Percentiles rank a stretch among this genome's conserved stretches.
Conservation (phyloP, 306 rosid genomes). For the Pterocarpus santalinus region DNA sequence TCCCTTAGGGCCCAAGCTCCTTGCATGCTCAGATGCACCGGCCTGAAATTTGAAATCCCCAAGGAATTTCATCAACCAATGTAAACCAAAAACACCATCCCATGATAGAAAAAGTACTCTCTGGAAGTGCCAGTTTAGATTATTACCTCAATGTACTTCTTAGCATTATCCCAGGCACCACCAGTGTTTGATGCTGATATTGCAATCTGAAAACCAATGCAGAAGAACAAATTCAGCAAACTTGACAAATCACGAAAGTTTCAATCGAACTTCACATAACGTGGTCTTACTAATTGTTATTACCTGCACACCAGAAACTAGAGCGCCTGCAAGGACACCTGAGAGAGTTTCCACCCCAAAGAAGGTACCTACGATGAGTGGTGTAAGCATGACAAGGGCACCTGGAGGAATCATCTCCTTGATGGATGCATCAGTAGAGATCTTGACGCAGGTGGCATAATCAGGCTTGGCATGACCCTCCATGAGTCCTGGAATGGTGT, state of each 20-base stretch:
- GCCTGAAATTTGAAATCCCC: conserved; percentile 48
- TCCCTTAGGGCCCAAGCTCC: conserved; percentile 75
- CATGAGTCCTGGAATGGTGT: conserved; percentile 78
- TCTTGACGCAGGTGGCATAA: conserved; percentile 84
- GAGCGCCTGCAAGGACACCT: conserved; percentile 82
- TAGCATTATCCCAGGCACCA: conserved; percentile 86
- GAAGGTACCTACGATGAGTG: conserved; percentile 77
- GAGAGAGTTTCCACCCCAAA: conserved; percentile 83
- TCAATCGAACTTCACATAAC: not conserved
- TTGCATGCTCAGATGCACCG: conserved; percentile 78
- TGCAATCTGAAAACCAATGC: conserved; percentile 54
- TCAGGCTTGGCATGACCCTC: conserved; percentile 81
- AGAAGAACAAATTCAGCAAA: conserved; percentile 39
- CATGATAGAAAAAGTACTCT: not conserved
- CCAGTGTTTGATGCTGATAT: conserved; percentile 85
- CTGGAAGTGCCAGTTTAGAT: not conserved
- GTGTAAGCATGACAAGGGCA: conserved; percentile 87
- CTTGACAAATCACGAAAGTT: not conserved
- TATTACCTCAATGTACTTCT: conserved; percentile 79
- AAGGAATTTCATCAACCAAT: conserved; percentile 25
- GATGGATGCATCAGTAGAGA: conserved; percentile 88
- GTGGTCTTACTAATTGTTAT: not conserved
- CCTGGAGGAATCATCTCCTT: conserved; percentile 93
- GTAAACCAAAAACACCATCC: not conserved
- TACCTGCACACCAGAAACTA: conserved; percentile 90